Evolutionary conservation across 306 rosid species (phyloP).

Genomic region (Prunus persica): Prunus_persica_NCBIv2 NC_034012.1:3809501-3810000

Average conservation of each 20-base stretch:
- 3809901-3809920: not conserved
- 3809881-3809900: not conserved
- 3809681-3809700: slow-evolving; percentile 75
- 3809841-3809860: slow-evolving; percentile 36
- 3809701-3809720: slow-evolving; percentile 92
- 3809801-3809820: slow-evolving; percentile 46
- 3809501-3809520: slow-evolving; percentile 90
- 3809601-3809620: not conserved
- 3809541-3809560: not conserved
- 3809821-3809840: slow-evolving; percentile 39
- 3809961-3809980: not conserved
- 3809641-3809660: slow-evolving; percentile 34
- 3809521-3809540: slow-evolving; percentile 43
- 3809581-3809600: not conserved
- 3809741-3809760: slow-evolving; percentile 76
- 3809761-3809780: slow-evolving; percentile 64
- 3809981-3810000: slow-evolving; percentile 22
- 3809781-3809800: slow-evolving; percentile 41
- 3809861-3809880: not conserved
- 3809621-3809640: not conserved
- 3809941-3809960: not conserved
- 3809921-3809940: not conserved
- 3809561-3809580: not conserved
- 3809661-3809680: slow-evolving; percentile 89
- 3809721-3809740: slow-evolving; percentile 95